A percentile compares a stretch with the other conserved stretches of the same genome.
Conservation (phyloP, 805 yeast genomes). For the Yarrowia yakushimensis region DNA sequence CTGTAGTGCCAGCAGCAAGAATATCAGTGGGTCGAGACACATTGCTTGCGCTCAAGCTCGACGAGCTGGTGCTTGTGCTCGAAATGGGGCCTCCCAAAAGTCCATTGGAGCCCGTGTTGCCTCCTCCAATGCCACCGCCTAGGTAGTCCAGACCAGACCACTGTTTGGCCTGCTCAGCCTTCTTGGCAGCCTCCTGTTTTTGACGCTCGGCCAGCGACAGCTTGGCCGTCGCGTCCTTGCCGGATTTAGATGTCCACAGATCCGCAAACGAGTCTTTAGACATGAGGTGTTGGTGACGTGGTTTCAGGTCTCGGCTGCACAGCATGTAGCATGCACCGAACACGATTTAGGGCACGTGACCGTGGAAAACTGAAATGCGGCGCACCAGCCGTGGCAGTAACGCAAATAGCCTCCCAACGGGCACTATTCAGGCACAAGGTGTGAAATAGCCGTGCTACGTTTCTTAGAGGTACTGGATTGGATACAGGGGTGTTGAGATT, state of each 20-base stretch:
- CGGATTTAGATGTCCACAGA: slow-evolving; percentile 1
- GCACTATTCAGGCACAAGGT: neutral
- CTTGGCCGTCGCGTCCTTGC: slow-evolving; percentile 10
- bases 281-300: slow-evolving; percentile 23
- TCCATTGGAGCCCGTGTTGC: neutral
- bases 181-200: slow-evolving; percentile 15
- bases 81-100: neutral
- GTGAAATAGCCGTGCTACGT: neutral
- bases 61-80: neutral
- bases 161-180: slow-evolving; percentile 17
- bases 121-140: slow-evolving; percentile 9
- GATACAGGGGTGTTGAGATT: neutral
- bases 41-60: neutral
- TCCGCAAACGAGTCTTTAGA: slow-evolving; percentile 9
- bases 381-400: neutral
- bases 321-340: slow-evolving; percentile 8
- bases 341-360: neutral
- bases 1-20: neutral
- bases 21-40: neutral
- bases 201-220: slow-evolving; percentile 23
- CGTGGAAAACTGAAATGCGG: neutral
- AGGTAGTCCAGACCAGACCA: slow-evolving; percentile 4
- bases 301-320: slow-evolving; percentile 13
- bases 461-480: neutral
- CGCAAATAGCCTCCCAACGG: neutral